Evolutionary conservation across 805 yeast species (phyloP).

Genomic region (Hanseniaspora jakobsenii): DNA sequence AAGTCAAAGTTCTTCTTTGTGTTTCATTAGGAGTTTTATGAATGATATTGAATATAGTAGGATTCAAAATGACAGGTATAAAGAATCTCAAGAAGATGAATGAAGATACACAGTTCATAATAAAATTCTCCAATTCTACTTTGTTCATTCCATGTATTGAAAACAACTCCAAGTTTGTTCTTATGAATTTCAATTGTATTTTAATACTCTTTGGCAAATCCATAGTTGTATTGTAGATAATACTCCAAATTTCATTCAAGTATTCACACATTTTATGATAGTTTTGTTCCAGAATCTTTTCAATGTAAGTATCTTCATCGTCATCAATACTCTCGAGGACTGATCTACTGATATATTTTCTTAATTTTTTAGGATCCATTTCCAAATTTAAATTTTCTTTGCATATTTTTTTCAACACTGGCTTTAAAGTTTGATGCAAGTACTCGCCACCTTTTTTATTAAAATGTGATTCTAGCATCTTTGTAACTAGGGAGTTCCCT

Average conservation of each 20-base stretch:
- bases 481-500: slow-evolving; percentile 74
- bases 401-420: slow-evolving; percentile 46
- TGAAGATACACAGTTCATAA: slow-evolving; percentile 68
- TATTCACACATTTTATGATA: slow-evolving; percentile 38
- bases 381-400: slow-evolving; percentile 52
- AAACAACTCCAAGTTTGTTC: slow-evolving; percentile 49
- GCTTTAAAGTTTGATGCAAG: slow-evolving; percentile 58
- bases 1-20: slow-evolving; percentile 64
- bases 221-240: slow-evolving; percentile 52
- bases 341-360: too few species aligned
- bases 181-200: slow-evolving; percentile 46
- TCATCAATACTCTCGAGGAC: too few species aligned
- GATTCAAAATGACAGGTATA: slow-evolving; percentile 86
- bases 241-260: slow-evolving; percentile 51
- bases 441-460: slow-evolving; percentile 70
- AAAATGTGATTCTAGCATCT: slow-evolving; percentile 66
- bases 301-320: slow-evolving; percentile 20
- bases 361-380: slow-evolving; percentile 59
- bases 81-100: slow-evolving; percentile 73
- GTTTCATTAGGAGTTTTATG: slow-evolving; percentile 58
- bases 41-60: slow-evolving; percentile 67
- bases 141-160: slow-evolving; percentile 37
- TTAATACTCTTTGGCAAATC: slow-evolving; percentile 64
- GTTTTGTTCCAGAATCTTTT: slow-evolving; percentile 32
- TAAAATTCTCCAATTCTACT: slow-evolving; percentile 32